Conservation (phyloP, 1,139 yeast genomes). For the Magnusiomyces paraingens region DNA sequence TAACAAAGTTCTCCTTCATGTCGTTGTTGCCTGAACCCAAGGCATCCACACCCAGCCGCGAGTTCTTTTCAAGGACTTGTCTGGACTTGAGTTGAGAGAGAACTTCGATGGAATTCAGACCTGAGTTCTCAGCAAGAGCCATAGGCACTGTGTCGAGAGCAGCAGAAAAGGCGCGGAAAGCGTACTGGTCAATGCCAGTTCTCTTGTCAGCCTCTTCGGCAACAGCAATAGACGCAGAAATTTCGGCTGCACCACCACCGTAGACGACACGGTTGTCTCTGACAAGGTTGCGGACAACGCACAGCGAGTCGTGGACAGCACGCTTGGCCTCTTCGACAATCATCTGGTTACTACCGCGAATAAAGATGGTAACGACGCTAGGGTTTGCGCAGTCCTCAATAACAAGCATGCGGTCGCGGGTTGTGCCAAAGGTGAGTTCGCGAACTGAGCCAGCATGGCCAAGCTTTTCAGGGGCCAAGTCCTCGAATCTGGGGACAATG, state of each 20-base stretch:
- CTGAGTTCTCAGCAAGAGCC: constrained; percentile 95
- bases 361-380: constrained; percentile 86
- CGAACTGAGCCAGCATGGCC: constrained; percentile 83
- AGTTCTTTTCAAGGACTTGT: constrained; percentile 66
- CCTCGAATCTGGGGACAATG: constrained; percentile 96
- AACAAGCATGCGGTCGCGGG: constrained; percentile 91
- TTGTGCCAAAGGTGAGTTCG: constrained; percentile 93
- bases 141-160: constrained; percentile 91
- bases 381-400: constrained; percentile 86
- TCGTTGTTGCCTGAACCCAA: constrained; percentile 72
- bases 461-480: constrained; percentile 69
- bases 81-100: constrained; percentile 76
- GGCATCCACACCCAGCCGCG: constrained; percentile 89
- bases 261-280: constrained; percentile 90
- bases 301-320: constrained; percentile 92
- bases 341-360: constrained; percentile 96
- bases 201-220: constrained; percentile 88
- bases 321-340: constrained; percentile 94
- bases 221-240: constrained; percentile 87
- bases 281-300: constrained; percentile 94
- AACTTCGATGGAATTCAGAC: constrained; percentile 88
- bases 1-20: constrained; percentile 90
- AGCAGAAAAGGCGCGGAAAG: constrained; percentile 87
- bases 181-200: constrained; percentile 94
- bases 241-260: constrained; percentile 98